Evolutionary conservation across 176 grass and related monocot genomes (phyloP), one percentile per base, ranked within the genome.

Genomic region (Avena sativa): DNA sequence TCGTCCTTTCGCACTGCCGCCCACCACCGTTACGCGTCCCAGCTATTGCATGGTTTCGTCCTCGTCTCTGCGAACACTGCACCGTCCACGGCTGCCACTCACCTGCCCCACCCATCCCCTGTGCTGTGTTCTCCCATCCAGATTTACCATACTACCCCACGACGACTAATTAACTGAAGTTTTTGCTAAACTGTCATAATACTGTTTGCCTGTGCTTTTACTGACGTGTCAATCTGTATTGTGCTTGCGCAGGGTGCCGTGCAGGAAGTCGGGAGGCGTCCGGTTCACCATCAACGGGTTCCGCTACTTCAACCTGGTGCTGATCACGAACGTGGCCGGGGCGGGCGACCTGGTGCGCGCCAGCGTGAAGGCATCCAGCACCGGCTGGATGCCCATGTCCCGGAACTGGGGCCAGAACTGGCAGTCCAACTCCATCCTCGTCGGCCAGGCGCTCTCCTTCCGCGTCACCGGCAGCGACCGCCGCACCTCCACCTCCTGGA

Each of bases 391-490:
- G 91, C 82, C 91, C 72, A 90, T 97, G 92, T 90, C 89, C 4
- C 89, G 91, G 34, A 97, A 97, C 87, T 97, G 95, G 95, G 95
- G 95, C 82, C 95, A 97, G 89, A 97, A 95, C 80, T 97, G 95
- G 95, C 93, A 95, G 91, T 91, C 89, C 83, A 87, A 90, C 75
- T 2, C 93, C 20, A 74, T 95, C 38, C 90, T 97, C 57, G 91
- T 95, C 55, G 91, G 89, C 46, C 76, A 93, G 44, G 72, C 87
- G 0, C 93, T 97, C 85, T 93, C 93, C 74, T 97, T 97, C 89
- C 89, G 89, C 57, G 89, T 97, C 87, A 93, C 89, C 40, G 85
- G 74, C 78, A 90, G 93, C 79, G 91, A 97, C 85, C 84, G 85
- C 56, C 92, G 87, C 69, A 90, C 87, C 79, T 91, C 79, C 63